These are phyloP conservation scores for Trichocomaceae sp. DNA, from an alignment of 2,329 filamentous ascomycete species.

Conservation along the genomic window DNA sequence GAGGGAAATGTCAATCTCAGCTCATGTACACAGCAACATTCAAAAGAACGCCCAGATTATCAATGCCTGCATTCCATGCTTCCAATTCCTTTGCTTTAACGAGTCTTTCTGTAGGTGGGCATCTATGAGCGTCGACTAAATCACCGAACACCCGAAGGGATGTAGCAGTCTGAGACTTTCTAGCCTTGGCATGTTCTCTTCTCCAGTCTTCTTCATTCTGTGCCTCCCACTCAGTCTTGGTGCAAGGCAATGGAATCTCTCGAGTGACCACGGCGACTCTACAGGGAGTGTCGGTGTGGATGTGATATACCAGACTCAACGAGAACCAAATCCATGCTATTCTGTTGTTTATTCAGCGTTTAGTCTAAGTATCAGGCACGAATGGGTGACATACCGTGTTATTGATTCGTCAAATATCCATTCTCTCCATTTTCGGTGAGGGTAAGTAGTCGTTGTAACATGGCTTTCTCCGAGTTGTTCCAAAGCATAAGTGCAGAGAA, in stretches of 20 bases:
- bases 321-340: conserved; percentile 12
- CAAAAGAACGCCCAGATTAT: conserved; percentile 10
- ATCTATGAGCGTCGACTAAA: conserved; percentile 5
- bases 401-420: conserved; percentile 12
- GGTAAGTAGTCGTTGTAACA: not conserved
- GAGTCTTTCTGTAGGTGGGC: not conserved
- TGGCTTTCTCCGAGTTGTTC: not conserved
- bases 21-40: conserved; percentile 10
- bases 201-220: conserved; percentile 10
- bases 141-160: conserved; percentile 5
- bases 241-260: conserved; percentile 6
- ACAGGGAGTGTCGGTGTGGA: conserved; percentile 5
- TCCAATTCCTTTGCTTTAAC: conserved; percentile 9
- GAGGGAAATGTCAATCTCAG: not conserved
- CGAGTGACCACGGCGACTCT: conserved; percentile 1
- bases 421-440: conserved; percentile 7
- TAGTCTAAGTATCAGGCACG: not conserved
- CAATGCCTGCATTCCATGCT: conserved; percentile 9
- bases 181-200: conserved; percentile 2
- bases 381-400: conserved; percentile 1
- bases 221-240: conserved; percentile 12
- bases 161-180: conserved; percentile 2
- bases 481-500: conserved; percentile 4
- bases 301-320: conserved; percentile 7
- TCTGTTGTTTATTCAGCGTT: not conserved